phyloP scores from a whole-genome alignment of 2,329 filamentous ascomycete species.

The Colletotrichum sublineola region DNA sequence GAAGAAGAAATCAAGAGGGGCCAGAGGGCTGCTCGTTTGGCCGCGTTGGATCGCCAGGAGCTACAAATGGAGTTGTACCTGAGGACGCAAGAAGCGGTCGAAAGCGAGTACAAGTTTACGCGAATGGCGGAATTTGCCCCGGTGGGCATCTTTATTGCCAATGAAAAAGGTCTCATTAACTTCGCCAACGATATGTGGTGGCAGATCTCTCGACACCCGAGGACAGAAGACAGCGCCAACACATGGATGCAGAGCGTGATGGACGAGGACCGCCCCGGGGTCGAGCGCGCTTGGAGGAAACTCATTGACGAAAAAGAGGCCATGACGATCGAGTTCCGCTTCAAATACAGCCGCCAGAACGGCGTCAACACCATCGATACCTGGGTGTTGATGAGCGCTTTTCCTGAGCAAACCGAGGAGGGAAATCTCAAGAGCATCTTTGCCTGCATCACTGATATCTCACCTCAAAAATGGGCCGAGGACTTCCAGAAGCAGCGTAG shows the following conservation, averaged over 20 bases:
- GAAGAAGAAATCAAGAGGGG: conserved; percentile 85
- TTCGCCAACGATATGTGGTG: conserved; percentile 88
- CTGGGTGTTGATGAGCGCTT: conserved; percentile 83
- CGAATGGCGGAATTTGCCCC: conserved; percentile 88
- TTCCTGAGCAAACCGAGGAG: conserved; percentile 75
- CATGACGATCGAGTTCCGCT: conserved; percentile 80
- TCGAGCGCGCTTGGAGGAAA: conserved; percentile 73
- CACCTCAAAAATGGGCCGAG: conserved; percentile 87
- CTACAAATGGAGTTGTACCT: conserved; percentile 81
- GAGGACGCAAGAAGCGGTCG: conserved; percentile 71
- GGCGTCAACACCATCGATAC: conserved; percentile 74
- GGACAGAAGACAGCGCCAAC: conserved; percentile 68
- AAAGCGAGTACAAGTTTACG: conserved; percentile 83
- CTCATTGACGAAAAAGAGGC: conserved; percentile 72
- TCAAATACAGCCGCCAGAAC: conserved; percentile 75
- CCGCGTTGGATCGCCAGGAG: conserved; percentile 81
- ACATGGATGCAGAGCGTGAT: conserved; percentile 81
- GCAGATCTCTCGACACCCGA: conserved; percentile 77
- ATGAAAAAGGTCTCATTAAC: conserved; percentile 76
- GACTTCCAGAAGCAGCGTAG: conserved; percentile 82
- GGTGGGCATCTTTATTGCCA: conserved; percentile 88
- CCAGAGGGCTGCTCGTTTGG: conserved; percentile 79
- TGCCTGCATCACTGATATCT: conserved; percentile 87
- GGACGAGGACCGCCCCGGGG: conserved; percentile 71
- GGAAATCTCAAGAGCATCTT: conserved; percentile 81